These are phyloP conservation scores for Venturia effusa DNA, from an alignment of 2,329 filamentous ascomycete species.

Conservation along the genomic window DNA sequence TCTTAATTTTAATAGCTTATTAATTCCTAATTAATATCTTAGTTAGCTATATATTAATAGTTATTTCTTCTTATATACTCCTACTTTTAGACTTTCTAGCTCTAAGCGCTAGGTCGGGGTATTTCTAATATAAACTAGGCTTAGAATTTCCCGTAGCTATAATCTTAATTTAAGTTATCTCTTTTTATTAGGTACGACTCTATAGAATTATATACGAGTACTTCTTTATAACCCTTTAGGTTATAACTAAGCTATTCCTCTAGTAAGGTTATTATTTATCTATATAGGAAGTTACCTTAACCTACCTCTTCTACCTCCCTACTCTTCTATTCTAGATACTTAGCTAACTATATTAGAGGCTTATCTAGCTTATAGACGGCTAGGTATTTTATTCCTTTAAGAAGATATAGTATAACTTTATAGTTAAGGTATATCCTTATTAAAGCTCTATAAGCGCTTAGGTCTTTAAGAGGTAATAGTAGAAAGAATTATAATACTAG, in stretches of 20 bases:
- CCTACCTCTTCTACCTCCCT: slow-evolving; percentile 31
- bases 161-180: background rate
- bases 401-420: slow-evolving; percentile 38
- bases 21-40: background rate
- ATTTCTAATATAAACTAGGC: background rate
- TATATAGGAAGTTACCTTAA: slow-evolving; percentile 13
- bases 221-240: background rate
- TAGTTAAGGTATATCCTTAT: slow-evolving; percentile 39
- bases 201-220: background rate
- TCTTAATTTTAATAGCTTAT: background rate
- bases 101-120: background rate
- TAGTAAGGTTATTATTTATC: background rate
- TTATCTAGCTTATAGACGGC: slow-evolving; percentile 40
- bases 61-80: background rate
- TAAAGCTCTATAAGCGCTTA: slow-evolving; percentile 36
- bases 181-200: background rate
- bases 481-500: background rate
- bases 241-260: background rate
- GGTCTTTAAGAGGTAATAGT: slow-evolving; percentile 20
- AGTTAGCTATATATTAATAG: background rate
- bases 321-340: slow-evolving; percentile 37
- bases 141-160: background rate
- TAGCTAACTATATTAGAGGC: slow-evolving; percentile 36
- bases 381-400: slow-evolving; percentile 42
- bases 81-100: background rate